Evolutionary conservation across 2,329 filamentous ascomycete species (phyloP).

Genomic region (Mycosphaerelloides madeirae): DNA sequence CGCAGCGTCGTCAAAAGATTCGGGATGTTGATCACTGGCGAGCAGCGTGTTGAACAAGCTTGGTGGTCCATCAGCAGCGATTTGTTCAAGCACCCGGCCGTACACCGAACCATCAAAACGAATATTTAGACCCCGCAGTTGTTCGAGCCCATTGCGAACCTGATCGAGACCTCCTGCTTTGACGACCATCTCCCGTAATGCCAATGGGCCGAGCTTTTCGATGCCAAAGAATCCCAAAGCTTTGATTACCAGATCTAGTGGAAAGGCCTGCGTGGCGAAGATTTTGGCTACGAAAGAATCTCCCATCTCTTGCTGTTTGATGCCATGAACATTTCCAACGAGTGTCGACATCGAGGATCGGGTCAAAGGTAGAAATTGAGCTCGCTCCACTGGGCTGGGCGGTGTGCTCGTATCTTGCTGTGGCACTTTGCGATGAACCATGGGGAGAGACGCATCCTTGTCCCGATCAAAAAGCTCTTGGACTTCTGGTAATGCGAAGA

Average conservation of each 20-base stretch:
- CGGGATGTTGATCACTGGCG: constrained; percentile 60
- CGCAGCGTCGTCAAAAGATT: constrained; percentile 53
- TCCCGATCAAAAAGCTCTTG: constrained; percentile 24
- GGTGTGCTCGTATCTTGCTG: background rate
- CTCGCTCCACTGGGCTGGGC: background rate
- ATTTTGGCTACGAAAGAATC: constrained; percentile 72
- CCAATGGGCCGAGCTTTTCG: constrained; percentile 66
- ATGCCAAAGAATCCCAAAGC: constrained; percentile 68
- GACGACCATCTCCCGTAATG: constrained; percentile 70
- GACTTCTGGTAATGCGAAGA: constrained; percentile 29
- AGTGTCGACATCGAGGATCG: constrained; percentile 25
- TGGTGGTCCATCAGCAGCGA: constrained; percentile 56
- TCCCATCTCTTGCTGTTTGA: constrained; percentile 47
- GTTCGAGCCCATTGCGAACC: constrained; percentile 56
- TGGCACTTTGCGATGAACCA: constrained; percentile 9
- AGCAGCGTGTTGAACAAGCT: constrained; percentile 50
- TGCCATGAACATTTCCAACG: constrained; percentile 39
- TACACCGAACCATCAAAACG: constrained; percentile 60
- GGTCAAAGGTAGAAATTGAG: constrained; percentile 15
- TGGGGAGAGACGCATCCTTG: constrained; percentile 19
- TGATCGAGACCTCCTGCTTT: constrained; percentile 55
- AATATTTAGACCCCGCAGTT: constrained; percentile 60
- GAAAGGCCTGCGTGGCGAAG: constrained; percentile 72
- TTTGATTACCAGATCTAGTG: constrained; percentile 66
- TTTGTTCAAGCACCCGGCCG: constrained; percentile 58